Evolutionary conservation across 331 rosid genomes (phyloP).

Genomic region (Phaseolus coccineus): DNA sequence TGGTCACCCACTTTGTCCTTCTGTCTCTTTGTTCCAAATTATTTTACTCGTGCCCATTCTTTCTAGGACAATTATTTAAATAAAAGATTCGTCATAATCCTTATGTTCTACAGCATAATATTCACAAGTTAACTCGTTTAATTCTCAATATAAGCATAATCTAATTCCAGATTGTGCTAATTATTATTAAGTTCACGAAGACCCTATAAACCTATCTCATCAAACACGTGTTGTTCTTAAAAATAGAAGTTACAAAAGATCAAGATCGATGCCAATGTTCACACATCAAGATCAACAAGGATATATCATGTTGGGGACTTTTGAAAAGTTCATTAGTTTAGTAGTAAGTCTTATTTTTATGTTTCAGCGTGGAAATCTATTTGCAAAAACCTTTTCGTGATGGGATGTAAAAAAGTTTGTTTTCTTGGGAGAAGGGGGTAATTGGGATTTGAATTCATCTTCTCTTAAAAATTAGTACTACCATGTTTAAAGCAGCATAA

Average conservation of each 20-base stretch:
- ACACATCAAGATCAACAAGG: slow-evolving; percentile 11
- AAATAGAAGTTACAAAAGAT: background rate
- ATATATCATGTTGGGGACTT: background rate
- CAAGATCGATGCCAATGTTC: background rate
- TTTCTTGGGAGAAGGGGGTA: background rate
- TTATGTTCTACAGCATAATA: slow-evolving; percentile 1
- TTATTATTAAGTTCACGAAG: background rate
- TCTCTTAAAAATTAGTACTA: background rate
- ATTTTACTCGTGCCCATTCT: slow-evolving; percentile 32
- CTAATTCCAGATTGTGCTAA: background rate
- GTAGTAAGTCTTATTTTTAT: background rate
- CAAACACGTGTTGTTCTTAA: background rate
- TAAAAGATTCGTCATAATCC: slow-evolving; percentile 37
- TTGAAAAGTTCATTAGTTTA: background rate
- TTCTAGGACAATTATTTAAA: slow-evolving; percentile 22
- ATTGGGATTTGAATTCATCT: background rate
- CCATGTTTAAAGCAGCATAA: background rate
- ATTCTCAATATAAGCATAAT: slow-evolving; percentile 3
- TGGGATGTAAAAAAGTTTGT: background rate
- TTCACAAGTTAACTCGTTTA: background rate
- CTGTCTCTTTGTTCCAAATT: slow-evolving; percentile 15
- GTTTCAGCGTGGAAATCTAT: background rate
- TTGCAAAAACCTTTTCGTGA: background rate
- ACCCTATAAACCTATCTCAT: slow-evolving; percentile 7
- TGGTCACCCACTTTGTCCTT: slow-evolving; percentile 43